Conservation (phyloP, 1,284 basidiomycete species). For the Volvariella volvacea region DNA sequence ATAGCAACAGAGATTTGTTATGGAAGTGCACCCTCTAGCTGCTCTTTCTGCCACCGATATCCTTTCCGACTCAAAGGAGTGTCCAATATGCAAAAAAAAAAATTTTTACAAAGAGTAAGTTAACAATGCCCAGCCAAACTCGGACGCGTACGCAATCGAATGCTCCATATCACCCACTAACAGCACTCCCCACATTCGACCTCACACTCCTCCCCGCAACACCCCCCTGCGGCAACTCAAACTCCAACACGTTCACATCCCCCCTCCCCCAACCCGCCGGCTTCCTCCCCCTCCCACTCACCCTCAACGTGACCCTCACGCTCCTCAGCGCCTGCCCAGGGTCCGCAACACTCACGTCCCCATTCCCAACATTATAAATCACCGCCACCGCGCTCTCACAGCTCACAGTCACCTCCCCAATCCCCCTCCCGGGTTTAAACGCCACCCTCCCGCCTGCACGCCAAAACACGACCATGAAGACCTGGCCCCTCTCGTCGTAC, state of each 20-base stretch:
- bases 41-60: no score
- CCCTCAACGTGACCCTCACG: slow-evolving; percentile 20
- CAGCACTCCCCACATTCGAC: slow-evolving; percentile 3
- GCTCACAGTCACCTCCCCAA: slow-evolving; percentile 13
- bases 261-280: slow-evolving; percentile 5
- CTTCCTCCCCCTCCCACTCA: slow-evolving; percentile 15
- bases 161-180: no score
- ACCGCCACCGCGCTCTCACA: slow-evolving; percentile 12
- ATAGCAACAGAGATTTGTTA: no score
- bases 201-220: slow-evolving; percentile 16
- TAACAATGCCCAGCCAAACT: no score
- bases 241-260: slow-evolving; percentile 7
- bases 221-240: slow-evolving; percentile 14
- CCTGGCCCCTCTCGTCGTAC: slow-evolving; percentile 11
- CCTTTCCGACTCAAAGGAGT: no score
- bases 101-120: no score
- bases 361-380: slow-evolving; percentile 15
- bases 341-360: slow-evolving; percentile 15
- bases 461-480: slow-evolving; percentile 13
- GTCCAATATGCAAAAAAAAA: no score
- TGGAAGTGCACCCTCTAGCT: no score
- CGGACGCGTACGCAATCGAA: no score
- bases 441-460: slow-evolving; percentile 15
- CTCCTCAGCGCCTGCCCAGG: slow-evolving; percentile 17
- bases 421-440: slow-evolving; percentile 11